Evolutionary conservation across 129 eudicot genomes (phyloP).

Genomic region (Flaveria linearis): DNA sequence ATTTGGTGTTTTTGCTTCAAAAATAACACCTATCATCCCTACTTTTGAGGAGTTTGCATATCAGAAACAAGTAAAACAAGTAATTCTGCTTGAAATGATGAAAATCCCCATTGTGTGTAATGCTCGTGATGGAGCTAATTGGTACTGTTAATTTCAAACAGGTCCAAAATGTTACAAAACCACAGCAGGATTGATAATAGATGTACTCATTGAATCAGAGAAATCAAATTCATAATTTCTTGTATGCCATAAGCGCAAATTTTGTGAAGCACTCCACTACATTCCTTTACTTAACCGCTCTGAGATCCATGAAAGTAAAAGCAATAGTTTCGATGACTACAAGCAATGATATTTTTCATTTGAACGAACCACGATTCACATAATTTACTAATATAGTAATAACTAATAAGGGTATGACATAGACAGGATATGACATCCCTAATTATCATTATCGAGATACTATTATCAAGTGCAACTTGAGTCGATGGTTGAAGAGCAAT

Average conservation of each 20-base stretch:
- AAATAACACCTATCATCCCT: neutral
- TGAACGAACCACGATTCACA: too few relatives aligned
- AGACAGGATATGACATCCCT: neutral
- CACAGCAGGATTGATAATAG: neutral
- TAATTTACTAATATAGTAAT: too few relatives aligned
- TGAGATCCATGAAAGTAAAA: too few relatives aligned
- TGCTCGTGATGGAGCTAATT: neutral
- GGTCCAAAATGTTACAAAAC: neutral
- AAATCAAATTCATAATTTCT: neutral
- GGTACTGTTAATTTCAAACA: neutral
- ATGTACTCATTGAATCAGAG: neutral
- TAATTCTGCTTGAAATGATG: neutral
- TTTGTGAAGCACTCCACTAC: neutral
- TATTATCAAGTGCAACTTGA: neutral
- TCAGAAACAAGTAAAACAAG: neutral
- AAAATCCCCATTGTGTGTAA: neutral
- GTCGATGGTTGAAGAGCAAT: neutral
- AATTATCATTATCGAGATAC: neutral
- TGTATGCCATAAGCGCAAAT: neutral
- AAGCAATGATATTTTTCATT: too few relatives aligned
- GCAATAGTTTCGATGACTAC: too few relatives aligned
- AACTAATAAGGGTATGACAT: neutral
- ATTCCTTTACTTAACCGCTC: neutral
- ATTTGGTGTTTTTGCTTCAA: neutral
- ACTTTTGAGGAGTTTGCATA: neutral